Evolutionary conservation across 1,284 basidiomycete genomes (phyloP).

Genomic region (Malassezia vespertilionis): DNA sequence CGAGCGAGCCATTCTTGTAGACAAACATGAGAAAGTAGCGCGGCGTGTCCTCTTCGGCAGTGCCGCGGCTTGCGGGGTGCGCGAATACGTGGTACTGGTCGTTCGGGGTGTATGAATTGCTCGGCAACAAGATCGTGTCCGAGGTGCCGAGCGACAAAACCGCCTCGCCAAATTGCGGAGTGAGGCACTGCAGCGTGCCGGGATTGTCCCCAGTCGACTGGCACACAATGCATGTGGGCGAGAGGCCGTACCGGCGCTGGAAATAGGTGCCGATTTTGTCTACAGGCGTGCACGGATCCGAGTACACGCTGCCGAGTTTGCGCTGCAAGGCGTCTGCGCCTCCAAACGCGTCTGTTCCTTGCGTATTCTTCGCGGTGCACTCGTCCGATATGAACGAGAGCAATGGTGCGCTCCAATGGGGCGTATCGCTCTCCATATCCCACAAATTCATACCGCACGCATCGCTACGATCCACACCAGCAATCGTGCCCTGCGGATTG

Average conservation of each 20-base stretch:
- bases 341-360: constrained; percentile 41
- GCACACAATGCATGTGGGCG: constrained; percentile 64
- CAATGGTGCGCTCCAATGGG: constrained; percentile 30
- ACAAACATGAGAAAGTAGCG: constrained; percentile 51
- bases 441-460: constrained; percentile 81
- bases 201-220: constrained; percentile 88
- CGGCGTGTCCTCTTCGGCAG: constrained; percentile 18
- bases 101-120: constrained; percentile 48
- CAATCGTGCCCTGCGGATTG: constrained; percentile 19
- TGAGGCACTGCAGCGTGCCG: constrained; percentile 67
- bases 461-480: constrained; percentile 54
- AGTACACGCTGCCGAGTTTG: constrained; percentile 66
- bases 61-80: constrained; percentile 47
- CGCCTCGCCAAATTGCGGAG: constrained; percentile 63
- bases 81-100: constrained; percentile 52
- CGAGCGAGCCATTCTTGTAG: constrained; percentile 49
- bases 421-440: constrained; percentile 51
- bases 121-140: constrained; percentile 70
- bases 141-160: constrained; percentile 82
- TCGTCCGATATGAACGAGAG: constrained; percentile 50
- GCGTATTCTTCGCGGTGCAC: background rate
- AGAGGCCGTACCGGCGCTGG: constrained; percentile 65
- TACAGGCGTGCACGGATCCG: constrained; percentile 59
- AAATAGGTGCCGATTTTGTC: constrained; percentile 64
- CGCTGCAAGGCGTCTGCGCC: constrained; percentile 56